Base-by-base conservation (phyloP, 2,329 filamentous ascomycete genomes). In the Bisporella sp. region DNA sequence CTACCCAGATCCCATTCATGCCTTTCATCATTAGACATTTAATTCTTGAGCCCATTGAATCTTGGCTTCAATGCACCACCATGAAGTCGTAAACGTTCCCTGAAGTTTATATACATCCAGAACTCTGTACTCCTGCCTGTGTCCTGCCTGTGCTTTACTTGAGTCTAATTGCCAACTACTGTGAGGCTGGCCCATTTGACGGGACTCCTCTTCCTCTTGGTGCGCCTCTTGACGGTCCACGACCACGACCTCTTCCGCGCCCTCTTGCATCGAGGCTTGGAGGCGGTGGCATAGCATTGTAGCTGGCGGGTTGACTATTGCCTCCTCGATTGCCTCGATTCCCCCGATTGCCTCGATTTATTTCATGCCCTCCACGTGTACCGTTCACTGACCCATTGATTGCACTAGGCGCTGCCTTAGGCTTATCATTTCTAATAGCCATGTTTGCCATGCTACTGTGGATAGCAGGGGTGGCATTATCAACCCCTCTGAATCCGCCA, bases 231-330 rank as follows among this genome's bases (percentile, higher is more conserved):
- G 52, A 52, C n/a, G 57, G 50, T n/a, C 59, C 54, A 30, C 60
- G 50, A n/a, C 64, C 60, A 46, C 68, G 53, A 41, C 63, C 63
- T 30, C 62, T 65, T 12, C 66, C 62, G 37, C 67, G 55, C 39
- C 66, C 69, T 28, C 68, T 62, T 13, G 69, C 60, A 55, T 84
- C 75, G 9, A 86, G 67, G 41, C 64, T 75, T 1, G 77, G 66
- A 1, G 84, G 84, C 28, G 84, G 84, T 31, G 81, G 79, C 6
- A 84, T 77, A 12, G 75, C 75, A 51, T 73, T 74, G 59, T 79
- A 84, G 21, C 21, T 21, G 21, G 21, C 21, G 21, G 21, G 21
- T 21, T 21, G 21, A 21, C 21, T 21, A 8, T 41, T 49, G 32
- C 55, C 53, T 39, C 62, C 62, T 50, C 62, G 52, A 39, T 57